phyloP scores from a whole-genome alignment of 2,329 filamentous ascomycete genomes.

The Emmonsiellopsis sp. region DNA sequence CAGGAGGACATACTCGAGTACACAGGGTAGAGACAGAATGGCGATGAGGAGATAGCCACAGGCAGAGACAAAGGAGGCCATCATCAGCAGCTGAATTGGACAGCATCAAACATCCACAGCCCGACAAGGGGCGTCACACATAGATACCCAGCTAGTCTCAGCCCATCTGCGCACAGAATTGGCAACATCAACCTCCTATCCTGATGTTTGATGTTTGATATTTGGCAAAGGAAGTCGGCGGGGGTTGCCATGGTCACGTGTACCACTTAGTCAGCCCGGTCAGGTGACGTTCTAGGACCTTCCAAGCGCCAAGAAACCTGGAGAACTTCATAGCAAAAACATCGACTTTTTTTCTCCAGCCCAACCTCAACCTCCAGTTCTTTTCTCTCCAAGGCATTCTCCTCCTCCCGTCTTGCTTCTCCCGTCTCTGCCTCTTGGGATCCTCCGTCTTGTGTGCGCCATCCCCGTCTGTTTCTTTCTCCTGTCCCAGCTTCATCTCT shows the following conservation, averaged over 20 bases:
- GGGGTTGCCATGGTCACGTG: neutral
- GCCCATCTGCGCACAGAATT: no score
- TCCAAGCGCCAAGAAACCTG: constrained; percentile 34
- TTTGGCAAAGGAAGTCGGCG: neutral
- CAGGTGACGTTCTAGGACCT: constrained; percentile 36
- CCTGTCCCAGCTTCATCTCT: constrained; percentile 18
- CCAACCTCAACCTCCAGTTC: constrained; percentile 20
- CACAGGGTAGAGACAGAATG: no score
- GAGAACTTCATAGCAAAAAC: constrained; percentile 23
- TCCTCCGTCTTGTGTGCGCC: constrained; percentile 24
- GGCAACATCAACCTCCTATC: no score
- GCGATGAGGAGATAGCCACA: no score
- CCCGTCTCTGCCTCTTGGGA: constrained; percentile 23
- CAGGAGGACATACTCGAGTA: no score
- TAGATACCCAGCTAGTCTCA: no score
- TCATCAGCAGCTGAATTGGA: no score
- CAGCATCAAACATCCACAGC: no score
- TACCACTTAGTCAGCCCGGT: neutral
- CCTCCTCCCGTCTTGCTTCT: constrained; percentile 19
- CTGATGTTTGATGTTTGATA: no score
- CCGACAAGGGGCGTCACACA: no score
- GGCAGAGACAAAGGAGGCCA: no score
- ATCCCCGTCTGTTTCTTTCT: constrained; percentile 16
- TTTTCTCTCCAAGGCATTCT: constrained; percentile 18
- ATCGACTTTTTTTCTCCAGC: constrained; percentile 15